phyloP scores from a whole-genome alignment of 2,329 filamentous ascomycete genomes.

The Hypoxylon sp. region DNA sequence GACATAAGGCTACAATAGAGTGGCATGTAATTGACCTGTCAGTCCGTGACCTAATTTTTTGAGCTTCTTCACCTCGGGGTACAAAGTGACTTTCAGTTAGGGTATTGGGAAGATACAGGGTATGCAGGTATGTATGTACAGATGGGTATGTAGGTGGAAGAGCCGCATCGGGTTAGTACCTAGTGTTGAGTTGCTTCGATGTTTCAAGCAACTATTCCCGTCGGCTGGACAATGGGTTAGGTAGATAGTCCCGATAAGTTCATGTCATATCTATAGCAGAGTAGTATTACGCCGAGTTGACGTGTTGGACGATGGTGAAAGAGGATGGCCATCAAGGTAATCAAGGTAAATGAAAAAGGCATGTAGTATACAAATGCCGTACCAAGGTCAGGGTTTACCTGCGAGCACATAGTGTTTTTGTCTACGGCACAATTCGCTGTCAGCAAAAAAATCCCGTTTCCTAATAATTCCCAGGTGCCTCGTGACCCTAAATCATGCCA shows the following conservation, averaged over 20 bases:
- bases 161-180: slow-evolving; percentile 36
- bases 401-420: slow-evolving; percentile 26
- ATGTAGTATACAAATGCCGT: slow-evolving; percentile 26
- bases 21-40: slow-evolving; percentile 21
- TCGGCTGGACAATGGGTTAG: slow-evolving; percentile 24
- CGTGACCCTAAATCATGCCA: slow-evolving; percentile 47
- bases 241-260: slow-evolving; percentile 30
- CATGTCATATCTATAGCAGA: slow-evolving; percentile 13
- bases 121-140: neutral
- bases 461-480: slow-evolving; percentile 35
- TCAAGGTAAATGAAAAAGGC: slow-evolving; percentile 30
- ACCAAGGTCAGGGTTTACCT: slow-evolving; percentile 27
- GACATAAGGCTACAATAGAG: slow-evolving; percentile 41
- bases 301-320: slow-evolving; percentile 23
- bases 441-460: slow-evolving; percentile 40
- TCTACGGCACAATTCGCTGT: slow-evolving; percentile 33
- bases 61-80: slow-evolving; percentile 18
- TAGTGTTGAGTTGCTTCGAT: neutral
- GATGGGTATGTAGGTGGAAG: neutral
- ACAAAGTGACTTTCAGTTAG: slow-evolving; percentile 5
- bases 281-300: slow-evolving; percentile 15
- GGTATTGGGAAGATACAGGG: neutral
- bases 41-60: slow-evolving; percentile 15
- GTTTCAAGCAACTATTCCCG: slow-evolving; percentile 5
- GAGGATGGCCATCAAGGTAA: slow-evolving; percentile 34